Evolutionary conservation across 257 asterid genomes (phyloP), one percentile per base, ranked within the genome.

Genomic region (Anisodus acutangulus): DNA sequence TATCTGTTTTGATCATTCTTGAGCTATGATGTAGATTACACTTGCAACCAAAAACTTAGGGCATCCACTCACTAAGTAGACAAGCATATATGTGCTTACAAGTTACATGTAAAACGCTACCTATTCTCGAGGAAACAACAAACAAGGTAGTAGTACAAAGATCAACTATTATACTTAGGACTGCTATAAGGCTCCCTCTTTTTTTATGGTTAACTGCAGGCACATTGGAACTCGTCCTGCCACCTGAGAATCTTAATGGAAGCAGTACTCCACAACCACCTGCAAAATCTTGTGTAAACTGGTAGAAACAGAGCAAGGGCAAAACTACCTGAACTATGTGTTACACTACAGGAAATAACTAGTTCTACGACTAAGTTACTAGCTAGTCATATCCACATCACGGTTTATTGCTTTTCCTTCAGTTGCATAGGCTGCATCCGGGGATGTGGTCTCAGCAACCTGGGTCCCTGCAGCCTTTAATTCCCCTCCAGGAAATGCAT

Each of bases 301-400:
- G 81, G 47, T 78, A 31, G 64, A 78, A 78, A 78, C 43, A 53
- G 64, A 0, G 7, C 15, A 31, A 78, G 22, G 15, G 49, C 13
- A 69, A 39, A 69, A 69, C 31, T 39, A 39, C 53, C 53, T 37
- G 53, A 16, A 69, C 26, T 41, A 67, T 6, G 78, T 39, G 31
- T 69, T 16, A 1, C 41, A 63, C 70, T 4, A 69, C 31, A 39
- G 54, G 5, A 53, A 47, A 22, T 22, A 74, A 74, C 43, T 12
- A 49, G 80, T 22, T 74, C 13, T 22, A 43, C 12, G 41, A 74
- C 62, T 6, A 62, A 31, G 60, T 51, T 53, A 45, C 86, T 86
- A 90, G 88, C 69, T 84, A 6, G 90, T 85, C 85, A 84, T 85
- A 59, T 92, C 94, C 85, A 84, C 87, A 49, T 86, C 93, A 22